Evolutionary conservation across 1,139 yeast species (phyloP).

Genomic region (Kodamaea suecica): DNA sequence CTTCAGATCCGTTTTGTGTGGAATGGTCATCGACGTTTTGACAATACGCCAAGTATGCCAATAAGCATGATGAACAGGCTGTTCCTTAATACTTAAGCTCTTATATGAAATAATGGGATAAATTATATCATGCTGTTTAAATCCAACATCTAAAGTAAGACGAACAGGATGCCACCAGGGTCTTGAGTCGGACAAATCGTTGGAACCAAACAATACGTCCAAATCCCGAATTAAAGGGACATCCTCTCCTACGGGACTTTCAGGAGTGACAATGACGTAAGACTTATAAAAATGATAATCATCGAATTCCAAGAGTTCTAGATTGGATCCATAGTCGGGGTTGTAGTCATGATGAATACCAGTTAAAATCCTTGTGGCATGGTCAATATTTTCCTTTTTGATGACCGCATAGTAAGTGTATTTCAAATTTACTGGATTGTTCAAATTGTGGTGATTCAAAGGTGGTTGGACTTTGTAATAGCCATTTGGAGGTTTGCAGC

Average conservation of each 20-base stretch:
- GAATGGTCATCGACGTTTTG: constrained; percentile 6
- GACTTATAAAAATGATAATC: constrained; percentile 8
- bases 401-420: constrained; percentile 8
- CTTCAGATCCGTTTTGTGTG: constrained; percentile 1
- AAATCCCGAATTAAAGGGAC: constrained; percentile 20
- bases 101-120: constrained; percentile 13
- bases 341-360: constrained; percentile 1
- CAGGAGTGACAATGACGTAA: constrained; percentile 11
- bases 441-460: constrained; percentile 7
- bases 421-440: neutral
- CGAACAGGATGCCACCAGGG: constrained; percentile 11
- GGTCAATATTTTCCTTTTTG: constrained; percentile 3
- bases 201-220: constrained; percentile 27
- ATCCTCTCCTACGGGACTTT: constrained; percentile 10
- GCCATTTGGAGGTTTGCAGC: constrained; percentile 14
- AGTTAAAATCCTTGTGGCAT: constrained; percentile 7
- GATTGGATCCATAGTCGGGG: neutral
- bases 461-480: constrained; percentile 15
- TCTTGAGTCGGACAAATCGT: constrained; percentile 21
- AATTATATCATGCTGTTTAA: constrained; percentile 5
- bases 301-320: constrained; percentile 4
- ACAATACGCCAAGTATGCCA: constrained; percentile 8
- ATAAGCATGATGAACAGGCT: constrained; percentile 5
- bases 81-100: constrained; percentile 10
- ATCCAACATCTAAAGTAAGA: too few relatives aligned